A percentile compares a stretch with the other conserved stretches of the same genome.
Evolutionary conservation across 2,329 filamentous ascomycete genomes (phyloP).

Genomic region (Tolypocladium paradoxum): DNA sequence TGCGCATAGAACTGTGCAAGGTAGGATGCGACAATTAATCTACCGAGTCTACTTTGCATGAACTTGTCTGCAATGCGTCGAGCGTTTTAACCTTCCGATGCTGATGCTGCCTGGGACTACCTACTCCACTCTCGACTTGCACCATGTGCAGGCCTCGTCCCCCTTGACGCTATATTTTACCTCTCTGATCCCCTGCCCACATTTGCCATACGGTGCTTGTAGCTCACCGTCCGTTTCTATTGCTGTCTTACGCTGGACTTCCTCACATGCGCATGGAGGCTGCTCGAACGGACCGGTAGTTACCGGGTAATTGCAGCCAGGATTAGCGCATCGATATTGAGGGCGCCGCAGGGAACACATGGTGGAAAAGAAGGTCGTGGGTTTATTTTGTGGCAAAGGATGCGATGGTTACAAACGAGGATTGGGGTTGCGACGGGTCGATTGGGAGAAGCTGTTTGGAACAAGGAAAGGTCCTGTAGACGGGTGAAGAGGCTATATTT

Average conservation of each 20-base stretch:
- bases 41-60: too few relatives aligned
- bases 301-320: background rate
- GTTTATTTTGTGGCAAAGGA: background rate
- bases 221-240: background rate
- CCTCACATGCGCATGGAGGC: background rate
- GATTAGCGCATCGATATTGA: background rate
- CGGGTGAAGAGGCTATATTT: background rate
- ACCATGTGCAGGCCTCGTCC: background rate
- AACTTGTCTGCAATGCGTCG: too few relatives aligned
- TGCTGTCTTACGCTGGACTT: background rate
- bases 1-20: background rate
- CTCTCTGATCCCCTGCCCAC: background rate
- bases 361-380: background rate
- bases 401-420: background rate
- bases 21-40: background rate
- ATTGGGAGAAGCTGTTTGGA: background rate
- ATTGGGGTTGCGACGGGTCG: background rate
- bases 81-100: background rate
- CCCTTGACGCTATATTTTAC: background rate
- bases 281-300: too few relatives aligned
- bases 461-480: background rate
- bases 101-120: background rate
- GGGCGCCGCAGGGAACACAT: background rate
- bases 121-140: background rate
- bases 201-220: background rate